phyloP scores from a whole-genome alignment of 2,329 filamentous ascomycete species.

The Nigrospora osmanthi region DNA sequence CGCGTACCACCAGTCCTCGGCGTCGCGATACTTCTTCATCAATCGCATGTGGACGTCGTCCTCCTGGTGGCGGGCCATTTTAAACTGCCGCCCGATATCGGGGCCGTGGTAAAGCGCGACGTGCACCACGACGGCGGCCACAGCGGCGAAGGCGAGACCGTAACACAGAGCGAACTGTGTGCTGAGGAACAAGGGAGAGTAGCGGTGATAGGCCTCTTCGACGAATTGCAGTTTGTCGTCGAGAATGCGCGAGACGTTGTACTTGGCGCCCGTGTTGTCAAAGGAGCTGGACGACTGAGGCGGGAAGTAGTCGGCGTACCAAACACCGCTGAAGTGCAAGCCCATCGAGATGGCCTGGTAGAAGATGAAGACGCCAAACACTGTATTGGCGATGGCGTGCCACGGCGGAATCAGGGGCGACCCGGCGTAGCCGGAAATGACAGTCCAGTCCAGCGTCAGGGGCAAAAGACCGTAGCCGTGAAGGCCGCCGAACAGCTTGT shows the following conservation, averaged over 20 bases:
- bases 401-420: conserved; percentile 1
- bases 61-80: conserved; percentile 36
- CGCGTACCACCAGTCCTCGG: conserved; percentile 48
- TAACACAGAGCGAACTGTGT: conserved; percentile 24
- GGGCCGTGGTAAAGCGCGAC: conserved; percentile 29
- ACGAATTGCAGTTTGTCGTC: conserved; percentile 41
- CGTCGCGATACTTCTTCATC: conserved; percentile 44
- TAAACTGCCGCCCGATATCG: conserved; percentile 35
- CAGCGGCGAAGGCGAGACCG: conserved; percentile 44
- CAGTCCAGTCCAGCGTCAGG: conserved; percentile 36
- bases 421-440: conserved; percentile 12
- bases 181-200: conserved; percentile 45
- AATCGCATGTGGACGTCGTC: conserved; percentile 41
- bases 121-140: conserved; percentile 35
- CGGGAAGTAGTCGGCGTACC: conserved; percentile 8
- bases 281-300: conserved; percentile 29
- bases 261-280: conserved; percentile 45
- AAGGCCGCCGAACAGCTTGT: conserved; percentile 39
- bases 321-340: conserved; percentile 15
- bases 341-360: conserved; percentile 22
- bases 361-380: conserved; percentile 22
- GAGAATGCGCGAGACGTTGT: conserved; percentile 45
- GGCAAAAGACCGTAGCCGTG: conserved; percentile 32
- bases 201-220: conserved; percentile 39
- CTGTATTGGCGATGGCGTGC: conserved; percentile 24